These are phyloP conservation scores for Lentinula guzmanii DNA, from an alignment of 768 basidiomycete genomes.

Conservation along the genomic window DNA sequence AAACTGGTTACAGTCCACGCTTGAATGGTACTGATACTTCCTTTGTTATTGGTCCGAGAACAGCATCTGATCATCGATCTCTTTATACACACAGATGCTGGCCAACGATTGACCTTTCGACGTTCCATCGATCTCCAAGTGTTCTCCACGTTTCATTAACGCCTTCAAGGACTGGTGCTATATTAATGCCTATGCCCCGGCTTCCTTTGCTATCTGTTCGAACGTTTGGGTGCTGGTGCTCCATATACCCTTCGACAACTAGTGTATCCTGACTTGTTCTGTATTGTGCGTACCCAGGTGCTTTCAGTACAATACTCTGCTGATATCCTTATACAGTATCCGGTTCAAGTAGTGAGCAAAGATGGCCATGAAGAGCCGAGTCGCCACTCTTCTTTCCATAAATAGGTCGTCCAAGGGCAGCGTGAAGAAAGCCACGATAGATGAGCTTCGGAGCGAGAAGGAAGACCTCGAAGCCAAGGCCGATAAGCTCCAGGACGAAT, in stretches of 20 bases:
- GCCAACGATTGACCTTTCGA: background rate
- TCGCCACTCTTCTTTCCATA: background rate
- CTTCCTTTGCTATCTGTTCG: background rate
- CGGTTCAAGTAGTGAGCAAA: background rate
- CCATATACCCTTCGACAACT: background rate
- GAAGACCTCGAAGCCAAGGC: background rate
- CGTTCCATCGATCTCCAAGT: background rate
- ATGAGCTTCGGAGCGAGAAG: constrained; percentile 2
- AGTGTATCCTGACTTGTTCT: background rate
- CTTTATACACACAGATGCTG: background rate
- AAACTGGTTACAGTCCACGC: background rate
- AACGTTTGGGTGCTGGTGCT: background rate
- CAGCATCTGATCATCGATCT: background rate
- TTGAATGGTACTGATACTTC: background rate
- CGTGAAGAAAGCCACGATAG: background rate
- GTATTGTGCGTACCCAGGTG: background rate
- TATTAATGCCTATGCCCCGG: background rate
- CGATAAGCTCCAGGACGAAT: constrained; percentile 3
- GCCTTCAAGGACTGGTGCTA: background rate
- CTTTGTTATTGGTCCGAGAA: background rate
- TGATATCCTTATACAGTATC: background rate
- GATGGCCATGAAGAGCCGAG: constrained; percentile 4
- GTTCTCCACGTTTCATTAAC: background rate
- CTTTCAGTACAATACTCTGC: background rate
- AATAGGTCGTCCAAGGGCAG: background rate